A percentile compares a stretch with the other conserved stretches of the same genome.
Conservation (phyloP, 768 basidiomycete genomes). For the Tulasnella sp. region DNA sequence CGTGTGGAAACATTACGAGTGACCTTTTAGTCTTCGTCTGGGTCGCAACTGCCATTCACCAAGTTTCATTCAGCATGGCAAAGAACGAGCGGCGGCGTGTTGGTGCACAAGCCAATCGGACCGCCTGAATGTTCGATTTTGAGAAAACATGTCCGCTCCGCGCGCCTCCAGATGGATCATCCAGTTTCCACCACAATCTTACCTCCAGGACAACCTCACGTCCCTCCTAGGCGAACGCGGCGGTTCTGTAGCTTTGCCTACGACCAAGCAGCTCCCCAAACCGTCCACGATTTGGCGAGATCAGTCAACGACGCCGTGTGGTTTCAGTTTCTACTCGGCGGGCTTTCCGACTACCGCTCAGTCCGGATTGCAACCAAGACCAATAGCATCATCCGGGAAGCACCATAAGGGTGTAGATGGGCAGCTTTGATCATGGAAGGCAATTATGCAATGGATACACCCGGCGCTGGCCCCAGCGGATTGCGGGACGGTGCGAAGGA, state of each 20-base stretch:
- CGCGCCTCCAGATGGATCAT: neutral
- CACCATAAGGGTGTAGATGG: too few relatives aligned
- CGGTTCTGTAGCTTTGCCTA: neutral
- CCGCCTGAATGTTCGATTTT: neutral
- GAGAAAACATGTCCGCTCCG: neutral
- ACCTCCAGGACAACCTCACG: neutral
- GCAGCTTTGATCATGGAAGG: too few relatives aligned
- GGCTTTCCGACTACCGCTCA: too few relatives aligned
- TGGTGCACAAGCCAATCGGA: neutral
- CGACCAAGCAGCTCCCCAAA: constrained; percentile 46
- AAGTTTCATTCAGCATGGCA: too few relatives aligned
- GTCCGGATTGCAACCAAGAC: neutral
- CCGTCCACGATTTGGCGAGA: constrained; percentile 55
- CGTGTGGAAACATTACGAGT: too few relatives aligned
- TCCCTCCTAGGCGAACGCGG: neutral
- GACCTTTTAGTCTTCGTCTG: too few relatives aligned
- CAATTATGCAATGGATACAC: neutral
- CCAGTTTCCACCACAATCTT: neutral
- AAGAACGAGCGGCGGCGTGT: too few relatives aligned
- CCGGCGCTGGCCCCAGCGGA: constrained; percentile 14
- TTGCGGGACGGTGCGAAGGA: constrained; percentile 19
- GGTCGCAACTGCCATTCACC: too few relatives aligned
- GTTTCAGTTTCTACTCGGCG: too few relatives aligned
- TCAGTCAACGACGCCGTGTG: constrained; percentile 30
- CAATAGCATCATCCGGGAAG: neutral